Percentiles rank a stretch among this genome's conserved stretches.
phyloP scores from a whole-genome alignment of 306 rosid genomes.

The Fragaria nilgerrensis region DNA sequence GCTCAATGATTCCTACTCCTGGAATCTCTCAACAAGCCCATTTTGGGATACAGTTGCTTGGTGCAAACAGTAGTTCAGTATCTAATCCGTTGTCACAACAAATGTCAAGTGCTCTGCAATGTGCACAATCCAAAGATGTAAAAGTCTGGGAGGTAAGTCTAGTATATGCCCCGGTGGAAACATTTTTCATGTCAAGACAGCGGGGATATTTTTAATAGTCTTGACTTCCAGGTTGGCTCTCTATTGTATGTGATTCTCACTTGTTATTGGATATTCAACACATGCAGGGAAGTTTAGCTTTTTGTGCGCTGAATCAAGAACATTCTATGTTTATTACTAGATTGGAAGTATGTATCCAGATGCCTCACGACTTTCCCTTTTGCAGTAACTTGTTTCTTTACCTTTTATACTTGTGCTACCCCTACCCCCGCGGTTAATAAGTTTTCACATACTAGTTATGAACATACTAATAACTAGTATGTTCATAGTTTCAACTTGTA shows the following conservation, averaged over 20 bases:
- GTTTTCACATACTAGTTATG: no score
- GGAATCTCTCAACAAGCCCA: slow-evolving; percentile 89
- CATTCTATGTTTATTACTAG: slow-evolving; percentile 88
- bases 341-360: slow-evolving; percentile 81
- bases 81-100: slow-evolving; percentile 70
- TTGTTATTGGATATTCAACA: slow-evolving; percentile 25
- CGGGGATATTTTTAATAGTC: neutral
- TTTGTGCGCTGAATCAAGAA: slow-evolving; percentile 94
- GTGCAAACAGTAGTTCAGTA: slow-evolving; percentile 57
- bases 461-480: no score
- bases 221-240: slow-evolving; percentile 21
- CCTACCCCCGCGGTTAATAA: no score
- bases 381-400: neutral
- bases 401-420: neutral
- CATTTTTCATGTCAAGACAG: neutral
- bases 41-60: slow-evolving; percentile 63
- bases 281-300: slow-evolving; percentile 66
- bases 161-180: neutral
- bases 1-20: slow-evolving; percentile 94
- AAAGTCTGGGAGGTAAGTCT: slow-evolving; percentile 93
- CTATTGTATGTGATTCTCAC: slow-evolving; percentile 25
- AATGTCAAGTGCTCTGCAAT: slow-evolving; percentile 59
- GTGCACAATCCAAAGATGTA: slow-evolving; percentile 78
- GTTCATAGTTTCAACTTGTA: neutral
- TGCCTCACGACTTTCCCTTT: slow-evolving; percentile 5